Evolutionary conservation across 768 basidiomycete species (phyloP).

Genomic region (Coprinellus aureogranulatus): DNA sequence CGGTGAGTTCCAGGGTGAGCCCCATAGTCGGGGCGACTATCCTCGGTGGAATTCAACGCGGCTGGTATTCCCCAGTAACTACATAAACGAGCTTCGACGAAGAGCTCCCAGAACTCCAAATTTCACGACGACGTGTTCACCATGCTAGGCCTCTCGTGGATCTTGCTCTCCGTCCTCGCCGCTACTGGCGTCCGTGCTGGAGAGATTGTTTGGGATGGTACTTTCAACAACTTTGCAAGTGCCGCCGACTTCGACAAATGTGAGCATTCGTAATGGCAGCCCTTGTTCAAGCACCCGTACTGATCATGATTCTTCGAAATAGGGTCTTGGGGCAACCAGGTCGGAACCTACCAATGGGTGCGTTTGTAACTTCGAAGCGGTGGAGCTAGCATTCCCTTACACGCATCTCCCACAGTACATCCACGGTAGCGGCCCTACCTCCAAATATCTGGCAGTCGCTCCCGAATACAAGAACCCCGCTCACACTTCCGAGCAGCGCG

Average conservation of each 20-base stretch:
- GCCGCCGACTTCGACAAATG: slow-evolving; percentile 53
- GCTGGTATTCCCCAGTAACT: not conserved
- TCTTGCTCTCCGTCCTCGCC: slow-evolving; percentile 32
- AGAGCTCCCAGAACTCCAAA: not conserved
- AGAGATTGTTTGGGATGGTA: slow-evolving; percentile 54
- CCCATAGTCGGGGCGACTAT: slow-evolving; percentile 24
- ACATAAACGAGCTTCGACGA: not conserved
- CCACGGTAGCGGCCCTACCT: slow-evolving; percentile 51
- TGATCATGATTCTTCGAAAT: not conserved
- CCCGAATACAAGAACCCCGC: slow-evolving; percentile 60
- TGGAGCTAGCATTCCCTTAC: too few relatives aligned
- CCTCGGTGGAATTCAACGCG: slow-evolving; percentile 14
- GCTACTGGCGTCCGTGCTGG: slow-evolving; percentile 40
- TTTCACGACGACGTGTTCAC: slow-evolving; percentile 6
- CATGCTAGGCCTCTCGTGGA: slow-evolving; percentile 30
- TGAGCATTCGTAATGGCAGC: slow-evolving; percentile 19
- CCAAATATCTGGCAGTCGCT: slow-evolving; percentile 50
- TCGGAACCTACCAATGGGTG: slow-evolving; percentile 60
- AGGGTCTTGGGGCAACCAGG: slow-evolving; percentile 59
- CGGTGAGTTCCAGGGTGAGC: slow-evolving; percentile 24
- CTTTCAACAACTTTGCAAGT: slow-evolving; percentile 47
- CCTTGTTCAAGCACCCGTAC: not conserved
- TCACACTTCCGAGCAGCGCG: slow-evolving; percentile 45
- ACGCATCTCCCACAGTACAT: slow-evolving; percentile 39
- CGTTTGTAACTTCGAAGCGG: not conserved